A percentile compares a stretch with the other conserved stretches of the same genome.
Conservation (phyloP, 495 filamentous ascomycete species). For the Platismatia glauca region DNA sequence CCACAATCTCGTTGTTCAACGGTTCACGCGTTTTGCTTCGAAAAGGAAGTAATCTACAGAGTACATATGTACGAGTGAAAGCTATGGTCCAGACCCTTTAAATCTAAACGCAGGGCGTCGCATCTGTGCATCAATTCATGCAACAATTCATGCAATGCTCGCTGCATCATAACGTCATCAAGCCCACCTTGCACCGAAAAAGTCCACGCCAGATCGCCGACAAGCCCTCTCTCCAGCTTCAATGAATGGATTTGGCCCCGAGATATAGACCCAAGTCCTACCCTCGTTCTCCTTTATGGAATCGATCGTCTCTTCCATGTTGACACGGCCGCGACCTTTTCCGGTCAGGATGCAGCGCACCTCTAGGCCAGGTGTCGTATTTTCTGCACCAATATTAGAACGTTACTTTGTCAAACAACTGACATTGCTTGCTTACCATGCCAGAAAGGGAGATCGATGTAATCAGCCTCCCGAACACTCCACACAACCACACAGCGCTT, state of each 20-base stretch:
- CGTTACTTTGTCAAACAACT: neutral
- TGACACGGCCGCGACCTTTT: constrained; percentile 12
- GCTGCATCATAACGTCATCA: constrained; percentile 3
- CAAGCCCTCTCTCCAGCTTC: constrained; percentile 24
- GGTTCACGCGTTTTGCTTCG: too few species aligned
- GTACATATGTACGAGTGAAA: too few species aligned
- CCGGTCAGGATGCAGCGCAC: constrained; percentile 23
- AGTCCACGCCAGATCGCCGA: constrained; percentile 22
- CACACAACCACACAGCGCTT: constrained; percentile 25
- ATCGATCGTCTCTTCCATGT: constrained; percentile 13
- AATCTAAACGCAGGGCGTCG: too few species aligned
- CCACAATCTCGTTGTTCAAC: too few species aligned
- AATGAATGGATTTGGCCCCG: constrained; percentile 27
- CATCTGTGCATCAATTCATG: too few species aligned
- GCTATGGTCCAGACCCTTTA: too few species aligned
- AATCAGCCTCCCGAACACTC: constrained; percentile 25
- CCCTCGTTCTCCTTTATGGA: constrained; percentile 4
- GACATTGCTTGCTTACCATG: neutral
- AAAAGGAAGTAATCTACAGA: too few species aligned
- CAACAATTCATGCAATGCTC: neutral
- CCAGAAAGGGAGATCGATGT: constrained; percentile 21
- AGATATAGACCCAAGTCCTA: constrained; percentile 27
- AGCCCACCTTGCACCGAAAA: constrained; percentile 25
- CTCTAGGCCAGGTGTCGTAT: constrained; percentile 20
- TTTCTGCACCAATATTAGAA: neutral